Evolutionary conservation across 129 eudicot genomes (phyloP), one percentile per base, ranked within the genome.

Genomic region (Glebionis coronaria): DNA sequence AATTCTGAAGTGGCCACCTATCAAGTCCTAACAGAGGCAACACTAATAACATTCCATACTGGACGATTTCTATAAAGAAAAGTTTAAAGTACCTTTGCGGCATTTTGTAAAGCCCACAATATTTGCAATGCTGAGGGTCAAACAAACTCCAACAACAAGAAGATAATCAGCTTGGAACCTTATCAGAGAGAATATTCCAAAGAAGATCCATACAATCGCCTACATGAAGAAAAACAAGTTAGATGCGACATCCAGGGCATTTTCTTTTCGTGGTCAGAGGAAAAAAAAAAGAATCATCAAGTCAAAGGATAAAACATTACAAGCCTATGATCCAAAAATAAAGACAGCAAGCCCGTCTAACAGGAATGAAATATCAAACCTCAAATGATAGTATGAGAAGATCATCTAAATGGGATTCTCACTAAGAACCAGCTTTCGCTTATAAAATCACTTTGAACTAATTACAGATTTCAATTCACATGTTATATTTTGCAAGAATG

Each of bases 101-200:
- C 99, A 93, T 78, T 82, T 89, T 13, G 99, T 93, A 65, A 93
- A 93, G 81, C 99, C 99, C 67, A 93, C 77, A 61, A 93, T 93
- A 61, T 93, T 89, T 46, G 99, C 99, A 75, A 86, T 52, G 78
- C 99, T 89, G 72, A 93, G 97, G 12, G 99, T 89, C 93, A 93
- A 68, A 78, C 99, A 93, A 56, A 93, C 99, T 72, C 97, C 96
- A 71, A 93, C 92, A 60, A 93, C 99, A 56, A 93, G 97, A 15
- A 89, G 91, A 65, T 88, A 93, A 79, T 93, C 99, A 21, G 99
- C 99, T 81, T 93, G 99, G 78, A 93, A 86, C 85, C 97, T 83
- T 72, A 93, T 84, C 73, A 93, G 86, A 74, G 98, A 93, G 82
- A 93, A 93, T 65, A 93, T 84, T 53, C 82, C 97, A 10, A 93